Percentiles rank a stretch among this genome's conserved stretches.
These are phyloP conservation scores for Ligustrum vulgare DNA, from an alignment of 257 asterid species.

Conservation along the genomic window DNA sequence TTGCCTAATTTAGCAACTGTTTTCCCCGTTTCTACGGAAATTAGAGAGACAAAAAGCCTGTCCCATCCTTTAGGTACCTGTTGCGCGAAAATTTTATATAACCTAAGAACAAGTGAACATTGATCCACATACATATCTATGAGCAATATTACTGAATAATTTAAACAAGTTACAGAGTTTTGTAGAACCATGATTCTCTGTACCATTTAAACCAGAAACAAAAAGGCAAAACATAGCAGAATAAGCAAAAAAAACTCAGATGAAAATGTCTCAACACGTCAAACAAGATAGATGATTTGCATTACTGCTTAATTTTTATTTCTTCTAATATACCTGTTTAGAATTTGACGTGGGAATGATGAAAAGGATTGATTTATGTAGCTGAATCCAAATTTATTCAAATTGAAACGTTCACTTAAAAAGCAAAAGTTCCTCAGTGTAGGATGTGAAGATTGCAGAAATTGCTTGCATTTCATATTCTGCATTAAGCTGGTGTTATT, in stretches of 20 bases:
- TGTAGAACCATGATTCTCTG: neutral
- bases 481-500: neutral
- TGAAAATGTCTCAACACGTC: neutral
- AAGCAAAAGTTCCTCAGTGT: neutral
- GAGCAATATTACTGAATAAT: neutral
- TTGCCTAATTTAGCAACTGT: constrained; percentile 64
- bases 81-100: constrained; percentile 8
- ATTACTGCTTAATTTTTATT: neutral
- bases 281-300: neutral
- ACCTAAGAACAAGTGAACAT: constrained; percentile 3
- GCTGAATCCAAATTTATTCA: neutral
- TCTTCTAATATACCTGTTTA: neutral
- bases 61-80: constrained; percentile 99
- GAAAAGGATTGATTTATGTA: neutral
- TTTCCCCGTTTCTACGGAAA: constrained; percentile 72
- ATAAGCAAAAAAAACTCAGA: neutral
- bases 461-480: neutral
- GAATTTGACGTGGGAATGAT: neutral
- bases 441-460: neutral
- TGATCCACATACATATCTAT: neutral
- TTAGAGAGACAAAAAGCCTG: constrained; percentile 56
- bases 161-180: neutral
- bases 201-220: neutral
- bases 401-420: neutral
- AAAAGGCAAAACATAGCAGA: neutral